Conservation (phyloP, 768 basidiomycete species). For the Mycena vitilis region DNA sequence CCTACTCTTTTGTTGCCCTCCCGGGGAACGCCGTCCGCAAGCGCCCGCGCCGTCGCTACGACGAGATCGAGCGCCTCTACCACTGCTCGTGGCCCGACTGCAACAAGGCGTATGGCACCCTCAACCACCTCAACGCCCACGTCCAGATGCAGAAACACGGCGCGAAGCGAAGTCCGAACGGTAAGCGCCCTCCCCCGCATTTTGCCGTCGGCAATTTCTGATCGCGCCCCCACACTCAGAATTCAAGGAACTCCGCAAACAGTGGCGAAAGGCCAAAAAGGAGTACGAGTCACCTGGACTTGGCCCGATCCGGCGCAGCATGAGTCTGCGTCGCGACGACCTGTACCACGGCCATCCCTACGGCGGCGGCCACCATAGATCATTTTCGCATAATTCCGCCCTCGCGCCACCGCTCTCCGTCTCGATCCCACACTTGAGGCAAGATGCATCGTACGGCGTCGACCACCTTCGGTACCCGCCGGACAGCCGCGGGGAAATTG, state of each 20-base stretch:
- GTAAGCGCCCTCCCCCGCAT: constrained; percentile 58
- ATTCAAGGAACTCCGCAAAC: constrained; percentile 97
- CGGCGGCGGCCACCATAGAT: constrained; percentile 24
- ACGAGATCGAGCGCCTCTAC: constrained; percentile 96
- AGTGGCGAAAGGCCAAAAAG: constrained; percentile 95
- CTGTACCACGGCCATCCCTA: constrained; percentile 30
- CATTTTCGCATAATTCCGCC: constrained; percentile 31
- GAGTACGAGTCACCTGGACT: constrained; percentile 55
- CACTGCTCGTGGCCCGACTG: constrained; percentile 84
- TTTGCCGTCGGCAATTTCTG: constrained; percentile 21
- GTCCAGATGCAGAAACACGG: constrained; percentile 99
- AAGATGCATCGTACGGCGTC: constrained; percentile 24
- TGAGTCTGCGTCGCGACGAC: constrained; percentile 36
- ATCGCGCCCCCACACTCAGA: constrained; percentile 59
- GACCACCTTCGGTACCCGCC: constrained; percentile 27
- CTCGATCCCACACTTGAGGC: constrained; percentile 27
- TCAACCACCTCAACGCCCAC: constrained; percentile 98
- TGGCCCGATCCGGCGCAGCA: constrained; percentile 35
- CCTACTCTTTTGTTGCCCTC: constrained; percentile 84
- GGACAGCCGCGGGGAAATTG: constrained; percentile 30
- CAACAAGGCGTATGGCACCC: constrained; percentile 90
- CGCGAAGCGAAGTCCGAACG: constrained; percentile 86
- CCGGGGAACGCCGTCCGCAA: constrained; percentile 87
- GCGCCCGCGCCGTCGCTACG: constrained; percentile 86
- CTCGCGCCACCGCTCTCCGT: constrained; percentile 34